Percentiles rank a stretch among this genome's conserved stretches.
These are phyloP conservation scores for Pyropia yezoensis DNA, from an alignment of 23 red algal genomes.

Conservation along the genomic window DNA sequence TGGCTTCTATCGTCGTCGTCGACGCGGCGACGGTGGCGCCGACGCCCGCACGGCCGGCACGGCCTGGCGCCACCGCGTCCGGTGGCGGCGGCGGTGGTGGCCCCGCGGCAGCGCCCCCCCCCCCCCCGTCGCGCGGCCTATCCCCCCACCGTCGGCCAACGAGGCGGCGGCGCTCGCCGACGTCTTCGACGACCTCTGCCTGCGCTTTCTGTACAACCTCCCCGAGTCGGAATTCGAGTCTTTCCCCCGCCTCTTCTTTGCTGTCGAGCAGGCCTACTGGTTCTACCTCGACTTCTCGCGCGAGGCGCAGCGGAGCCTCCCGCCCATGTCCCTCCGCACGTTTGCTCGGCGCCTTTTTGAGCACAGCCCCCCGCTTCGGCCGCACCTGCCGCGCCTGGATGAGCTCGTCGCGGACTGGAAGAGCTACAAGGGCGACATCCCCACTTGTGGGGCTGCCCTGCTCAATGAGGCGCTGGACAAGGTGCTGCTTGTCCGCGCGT, in stretches of 20 bases:
- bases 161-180: constrained; percentile 12
- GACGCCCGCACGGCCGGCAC: too few species aligned
- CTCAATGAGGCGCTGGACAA: constrained; percentile 60
- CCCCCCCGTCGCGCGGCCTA: too few species aligned
- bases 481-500: constrained; percentile 75
- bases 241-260: constrained; percentile 90
- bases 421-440: constrained; percentile 87
- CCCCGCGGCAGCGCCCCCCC: too few species aligned
- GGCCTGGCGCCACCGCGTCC: too few species aligned
- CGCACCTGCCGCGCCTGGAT: constrained; percentile 35
- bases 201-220: constrained; percentile 83
- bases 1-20: too few species aligned
- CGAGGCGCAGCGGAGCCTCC: constrained; percentile 55
- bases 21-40: too few species aligned
- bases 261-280: constrained; percentile 96
- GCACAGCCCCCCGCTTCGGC: constrained; percentile 44
- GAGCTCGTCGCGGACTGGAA: constrained; percentile 70
- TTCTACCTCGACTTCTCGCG: constrained; percentile 97
- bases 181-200: constrained; percentile 81
- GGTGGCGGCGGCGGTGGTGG: too few species aligned
- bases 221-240: constrained; percentile 87
- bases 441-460: constrained; percentile 69
- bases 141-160: too few species aligned
- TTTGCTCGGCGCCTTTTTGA: constrained; percentile 78
- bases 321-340: constrained; percentile 45